Evolutionary conservation across 164 flowering plant species (phyloP).

Genomic region (Annona squamosa): DNA sequence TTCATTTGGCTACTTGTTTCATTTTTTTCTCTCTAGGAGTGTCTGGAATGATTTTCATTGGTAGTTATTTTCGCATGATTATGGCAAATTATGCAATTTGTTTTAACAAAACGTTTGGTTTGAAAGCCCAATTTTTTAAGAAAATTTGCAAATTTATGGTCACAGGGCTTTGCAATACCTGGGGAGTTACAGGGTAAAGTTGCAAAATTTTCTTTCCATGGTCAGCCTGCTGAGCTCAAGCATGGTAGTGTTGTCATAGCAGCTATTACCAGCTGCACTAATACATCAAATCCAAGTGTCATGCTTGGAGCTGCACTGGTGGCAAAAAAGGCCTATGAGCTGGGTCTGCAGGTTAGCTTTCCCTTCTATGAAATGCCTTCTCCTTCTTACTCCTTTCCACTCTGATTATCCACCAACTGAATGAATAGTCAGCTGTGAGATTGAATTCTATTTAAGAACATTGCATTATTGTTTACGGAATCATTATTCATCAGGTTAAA

Average conservation of each 20-base stretch:
- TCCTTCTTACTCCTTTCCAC: neutral
- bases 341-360: conserved; percentile 69
- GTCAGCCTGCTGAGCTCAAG: conserved; percentile 63
- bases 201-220: conserved; percentile 55
- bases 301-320: conserved; percentile 93
- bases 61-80: neutral
- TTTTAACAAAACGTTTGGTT: neutral
- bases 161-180: conserved; percentile 78
- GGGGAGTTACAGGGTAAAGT: conserved; percentile 71
- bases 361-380: neutral
- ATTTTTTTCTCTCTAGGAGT: too few species aligned
- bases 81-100: too few species aligned
- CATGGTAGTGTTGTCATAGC: conserved; percentile 91
- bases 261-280: conserved; percentile 90
- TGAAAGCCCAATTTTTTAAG: neutral
- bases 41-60: neutral
- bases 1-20: too few species aligned
- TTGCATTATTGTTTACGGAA: neutral
- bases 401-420: neutral
- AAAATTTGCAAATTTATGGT: neutral
- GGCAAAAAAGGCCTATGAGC: conserved; percentile 81
- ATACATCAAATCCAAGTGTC: conserved; percentile 88
- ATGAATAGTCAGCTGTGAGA: neutral
- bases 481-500: conserved; percentile 43
- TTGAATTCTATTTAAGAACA: neutral